These are phyloP conservation scores for Oenanthe javanica DNA, from an alignment of 140 eudicot genomes.

Conservation along the genomic window DNA sequence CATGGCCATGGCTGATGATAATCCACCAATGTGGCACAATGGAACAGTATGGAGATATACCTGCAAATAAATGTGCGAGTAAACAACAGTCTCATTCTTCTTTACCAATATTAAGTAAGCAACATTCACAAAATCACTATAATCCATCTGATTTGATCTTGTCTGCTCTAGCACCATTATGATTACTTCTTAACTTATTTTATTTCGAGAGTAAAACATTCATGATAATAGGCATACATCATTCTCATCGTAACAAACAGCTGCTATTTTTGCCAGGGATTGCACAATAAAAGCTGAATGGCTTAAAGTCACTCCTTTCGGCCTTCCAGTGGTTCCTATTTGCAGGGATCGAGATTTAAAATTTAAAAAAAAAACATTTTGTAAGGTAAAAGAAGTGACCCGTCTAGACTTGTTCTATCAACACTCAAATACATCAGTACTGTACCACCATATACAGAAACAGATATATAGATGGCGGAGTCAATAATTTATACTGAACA, in stretches of 20 bases:
- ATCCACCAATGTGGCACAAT: conserved; percentile 40
- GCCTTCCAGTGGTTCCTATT: conserved; percentile 89
- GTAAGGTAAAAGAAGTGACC: neutral
- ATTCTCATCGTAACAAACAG: conserved; percentile 68
- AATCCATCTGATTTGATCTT: too few relatives aligned
- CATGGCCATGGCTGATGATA: conserved; percentile 63
- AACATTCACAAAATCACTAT: neutral
- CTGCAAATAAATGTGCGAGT: conserved; percentile 25
- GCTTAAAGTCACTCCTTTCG: conserved; percentile 22
- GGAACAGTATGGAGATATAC: conserved; percentile 92
- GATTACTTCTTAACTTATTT: too few relatives aligned
- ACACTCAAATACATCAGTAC: neutral
- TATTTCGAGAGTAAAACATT: neutral
- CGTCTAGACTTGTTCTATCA: neutral
- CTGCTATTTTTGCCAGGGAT: conserved; percentile 75
- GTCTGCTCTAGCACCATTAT: too few relatives aligned
- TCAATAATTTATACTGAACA: too few relatives aligned
- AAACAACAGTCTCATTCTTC: neutral
- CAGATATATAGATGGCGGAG: neutral
- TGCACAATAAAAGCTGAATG: conserved; percentile 77
- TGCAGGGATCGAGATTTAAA: too few relatives aligned
- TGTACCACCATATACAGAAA: neutral
- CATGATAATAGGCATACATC: conserved; percentile 46
- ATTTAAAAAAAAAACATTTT: too few relatives aligned
- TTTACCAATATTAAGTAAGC: neutral